phyloP scores from a whole-genome alignment of 2,329 filamentous ascomycete species.

The Microascus cirrosus region DNA sequence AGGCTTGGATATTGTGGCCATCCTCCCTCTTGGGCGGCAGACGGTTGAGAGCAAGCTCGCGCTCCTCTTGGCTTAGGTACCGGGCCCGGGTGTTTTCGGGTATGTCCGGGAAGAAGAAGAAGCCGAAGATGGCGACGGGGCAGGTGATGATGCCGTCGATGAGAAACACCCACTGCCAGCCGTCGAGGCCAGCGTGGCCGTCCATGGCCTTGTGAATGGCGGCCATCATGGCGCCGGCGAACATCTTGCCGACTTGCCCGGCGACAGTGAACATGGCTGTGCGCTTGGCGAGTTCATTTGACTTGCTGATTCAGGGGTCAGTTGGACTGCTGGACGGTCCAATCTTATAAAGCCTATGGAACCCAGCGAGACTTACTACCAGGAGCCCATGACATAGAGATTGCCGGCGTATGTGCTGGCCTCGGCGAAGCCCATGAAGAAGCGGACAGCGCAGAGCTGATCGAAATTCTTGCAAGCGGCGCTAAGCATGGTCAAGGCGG shows the following conservation, averaged over 20 bases:
- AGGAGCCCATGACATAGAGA: slow-evolving; percentile 27
- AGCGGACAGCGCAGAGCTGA: slow-evolving; percentile 26
- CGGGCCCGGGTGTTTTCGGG: slow-evolving; percentile 15
- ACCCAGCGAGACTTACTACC: slow-evolving; percentile 28
- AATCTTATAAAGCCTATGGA: neutral
- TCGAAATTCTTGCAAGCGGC: slow-evolving; percentile 19
- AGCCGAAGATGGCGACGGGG: slow-evolving; percentile 20
- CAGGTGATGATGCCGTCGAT: slow-evolving; percentile 27
- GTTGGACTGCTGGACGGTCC: slow-evolving; percentile 1
- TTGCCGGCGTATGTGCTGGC: slow-evolving; percentile 25
- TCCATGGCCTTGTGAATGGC: slow-evolving; percentile 27
- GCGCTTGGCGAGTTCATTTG: slow-evolving; percentile 28
- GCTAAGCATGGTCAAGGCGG: slow-evolving; percentile 35
- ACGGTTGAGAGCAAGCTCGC: slow-evolving; percentile 15
- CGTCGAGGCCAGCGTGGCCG: slow-evolving; percentile 13
- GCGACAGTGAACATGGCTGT: slow-evolving; percentile 28
- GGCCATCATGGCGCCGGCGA: slow-evolving; percentile 30
- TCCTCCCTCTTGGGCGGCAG: slow-evolving; percentile 20
- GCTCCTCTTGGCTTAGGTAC: slow-evolving; percentile 16
- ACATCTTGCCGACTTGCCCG: slow-evolving; percentile 25
- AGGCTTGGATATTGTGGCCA: slow-evolving; percentile 19
- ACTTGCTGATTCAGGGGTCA: slow-evolving; percentile 16
- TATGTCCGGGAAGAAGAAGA: slow-evolving; percentile 19
- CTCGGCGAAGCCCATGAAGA: slow-evolving; percentile 29
- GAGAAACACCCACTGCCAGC: slow-evolving; percentile 35